phyloP scores from a whole-genome alignment of 2,329 filamentous ascomycete genomes.

The Chrysoporthe deuterocubensis region DNA sequence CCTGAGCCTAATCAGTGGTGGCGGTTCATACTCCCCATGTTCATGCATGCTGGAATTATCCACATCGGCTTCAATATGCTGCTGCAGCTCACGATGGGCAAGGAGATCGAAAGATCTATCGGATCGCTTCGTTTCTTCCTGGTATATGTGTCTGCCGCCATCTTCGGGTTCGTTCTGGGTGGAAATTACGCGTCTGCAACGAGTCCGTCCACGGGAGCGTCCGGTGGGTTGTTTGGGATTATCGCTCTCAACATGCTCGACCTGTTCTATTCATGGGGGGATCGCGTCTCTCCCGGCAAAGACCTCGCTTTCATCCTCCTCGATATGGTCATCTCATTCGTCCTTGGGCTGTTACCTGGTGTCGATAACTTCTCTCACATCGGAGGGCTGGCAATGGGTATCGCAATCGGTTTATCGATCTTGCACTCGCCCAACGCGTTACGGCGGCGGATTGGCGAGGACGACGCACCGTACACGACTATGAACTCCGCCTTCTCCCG shows the following conservation, averaged over 20 bases:
- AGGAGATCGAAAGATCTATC: constrained; percentile 91
- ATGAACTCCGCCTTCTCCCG: constrained; percentile 57
- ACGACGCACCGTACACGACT: constrained; percentile 69
- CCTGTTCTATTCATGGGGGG: constrained; percentile 88
- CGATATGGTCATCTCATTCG: constrained; percentile 88
- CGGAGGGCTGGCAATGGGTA: constrained; percentile 90
- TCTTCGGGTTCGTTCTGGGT: constrained; percentile 94
- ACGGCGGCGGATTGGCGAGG: constrained; percentile 72
- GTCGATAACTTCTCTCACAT: constrained; percentile 98
- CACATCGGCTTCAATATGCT: constrained; percentile 97
- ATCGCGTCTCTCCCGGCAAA: constrained; percentile 74
- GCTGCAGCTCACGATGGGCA: constrained; percentile 84
- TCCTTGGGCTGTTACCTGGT: constrained; percentile 86
- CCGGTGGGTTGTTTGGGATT: constrained; percentile 88
- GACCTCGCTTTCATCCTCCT: constrained; percentile 87
- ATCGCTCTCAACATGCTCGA: constrained; percentile 88
- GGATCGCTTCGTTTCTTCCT: constrained; percentile 86
- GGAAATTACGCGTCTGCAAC: constrained; percentile 88
- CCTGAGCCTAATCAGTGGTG: constrained; percentile 91
- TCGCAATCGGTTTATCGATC: constrained; percentile 84
- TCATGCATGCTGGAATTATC: constrained; percentile 90
- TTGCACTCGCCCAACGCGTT: constrained; percentile 86
- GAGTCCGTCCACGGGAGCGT: constrained; percentile 85
- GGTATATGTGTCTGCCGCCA: constrained; percentile 88
- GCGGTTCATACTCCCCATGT: constrained; percentile 94